phyloP scores from a whole-genome alignment of 1,284 basidiomycete species.

The Apiotrichum akiyoshidainum region DNA sequence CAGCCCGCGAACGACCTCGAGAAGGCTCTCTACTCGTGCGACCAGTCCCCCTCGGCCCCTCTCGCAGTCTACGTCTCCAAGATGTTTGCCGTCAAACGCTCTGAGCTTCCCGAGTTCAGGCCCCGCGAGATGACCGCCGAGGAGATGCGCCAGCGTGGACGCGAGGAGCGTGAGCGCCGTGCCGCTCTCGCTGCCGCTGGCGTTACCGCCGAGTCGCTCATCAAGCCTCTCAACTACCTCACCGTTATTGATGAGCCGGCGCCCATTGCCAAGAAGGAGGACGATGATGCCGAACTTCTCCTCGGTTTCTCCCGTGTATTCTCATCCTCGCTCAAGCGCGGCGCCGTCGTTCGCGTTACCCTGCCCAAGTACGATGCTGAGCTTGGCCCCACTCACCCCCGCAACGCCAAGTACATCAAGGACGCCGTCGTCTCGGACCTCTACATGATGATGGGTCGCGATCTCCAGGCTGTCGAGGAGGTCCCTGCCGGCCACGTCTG shows the following conservation, averaged over 20 bases:
- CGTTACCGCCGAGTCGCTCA: conserved; percentile 27
- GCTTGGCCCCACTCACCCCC: conserved; percentile 64
- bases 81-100: conserved; percentile 86
- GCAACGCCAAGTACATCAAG: conserved; percentile 67
- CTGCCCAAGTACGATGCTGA: conserved; percentile 84
- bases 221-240: conserved; percentile 21
- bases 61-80: conserved; percentile 93
- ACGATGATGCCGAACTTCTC: conserved; percentile 58
- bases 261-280: conserved; percentile 3
- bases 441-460: conserved; percentile 98
- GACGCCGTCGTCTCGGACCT: conserved; percentile 67
- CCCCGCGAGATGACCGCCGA: conserved; percentile 74
- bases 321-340: conserved; percentile 73
- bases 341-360: conserved; percentile 67
- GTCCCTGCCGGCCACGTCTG: conserved; percentile 96
- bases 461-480: conserved; percentile 75
- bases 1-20: conserved; percentile 76
- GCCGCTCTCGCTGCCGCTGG: conserved; percentile 38
- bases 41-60: conserved; percentile 59
- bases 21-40: conserved; percentile 71
- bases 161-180: conserved; percentile 61
- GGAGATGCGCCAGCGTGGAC: conserved; percentile 73
- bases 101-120: conserved; percentile 82
- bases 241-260: conserved; percentile 2
- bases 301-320: conserved; percentile 93